phyloP scores from a whole-genome alignment of 805 yeast genomes.

The Metschnikowia corniflorae region DNA sequence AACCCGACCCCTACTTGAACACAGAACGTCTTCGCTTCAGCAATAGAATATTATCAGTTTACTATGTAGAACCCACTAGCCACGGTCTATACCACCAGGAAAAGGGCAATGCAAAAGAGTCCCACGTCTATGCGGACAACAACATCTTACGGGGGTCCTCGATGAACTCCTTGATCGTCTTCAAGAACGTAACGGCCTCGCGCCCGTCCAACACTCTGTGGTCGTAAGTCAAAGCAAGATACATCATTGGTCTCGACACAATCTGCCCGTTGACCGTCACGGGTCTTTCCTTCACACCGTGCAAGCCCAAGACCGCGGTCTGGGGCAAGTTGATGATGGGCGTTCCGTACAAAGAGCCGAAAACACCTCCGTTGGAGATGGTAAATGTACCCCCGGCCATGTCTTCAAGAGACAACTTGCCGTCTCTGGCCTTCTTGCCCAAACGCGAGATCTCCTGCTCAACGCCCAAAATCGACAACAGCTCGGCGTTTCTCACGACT shows the following conservation, averaged over 20 bases:
- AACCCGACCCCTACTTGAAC: no score
- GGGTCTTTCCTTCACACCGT: slow-evolving; percentile 96
- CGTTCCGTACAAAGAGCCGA: slow-evolving; percentile 96
- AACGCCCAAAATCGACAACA: slow-evolving; percentile 79
- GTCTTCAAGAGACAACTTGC: slow-evolving; percentile 93
- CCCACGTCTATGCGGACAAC: slow-evolving; percentile 23
- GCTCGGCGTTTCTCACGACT: slow-evolving; percentile 94
- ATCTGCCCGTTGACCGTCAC: slow-evolving; percentile 94
- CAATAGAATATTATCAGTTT: no score
- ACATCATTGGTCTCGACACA: slow-evolving; percentile 99
- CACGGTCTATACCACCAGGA: no score
- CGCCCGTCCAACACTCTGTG: slow-evolving; percentile 98
- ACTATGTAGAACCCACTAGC: no score
- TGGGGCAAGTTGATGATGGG: slow-evolving; percentile 98
- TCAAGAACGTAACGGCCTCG: slow-evolving; percentile 97
- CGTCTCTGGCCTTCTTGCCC: slow-evolving; percentile 94
- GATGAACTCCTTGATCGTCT: slow-evolving; percentile 91
- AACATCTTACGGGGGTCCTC: slow-evolving; percentile 99
- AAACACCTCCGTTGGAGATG: slow-evolving; percentile 98
- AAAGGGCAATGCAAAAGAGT: neutral
- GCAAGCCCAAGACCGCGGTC: slow-evolving; percentile 96
- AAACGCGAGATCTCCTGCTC: slow-evolving; percentile 80
- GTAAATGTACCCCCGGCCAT: slow-evolving; percentile 99
- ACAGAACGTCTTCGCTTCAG: no score
- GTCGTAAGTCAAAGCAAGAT: slow-evolving; percentile 95